Evolutionary conservation across 2,329 filamentous ascomycete species (phyloP).

Genomic region (Aspergillus quadricinctus): DNA sequence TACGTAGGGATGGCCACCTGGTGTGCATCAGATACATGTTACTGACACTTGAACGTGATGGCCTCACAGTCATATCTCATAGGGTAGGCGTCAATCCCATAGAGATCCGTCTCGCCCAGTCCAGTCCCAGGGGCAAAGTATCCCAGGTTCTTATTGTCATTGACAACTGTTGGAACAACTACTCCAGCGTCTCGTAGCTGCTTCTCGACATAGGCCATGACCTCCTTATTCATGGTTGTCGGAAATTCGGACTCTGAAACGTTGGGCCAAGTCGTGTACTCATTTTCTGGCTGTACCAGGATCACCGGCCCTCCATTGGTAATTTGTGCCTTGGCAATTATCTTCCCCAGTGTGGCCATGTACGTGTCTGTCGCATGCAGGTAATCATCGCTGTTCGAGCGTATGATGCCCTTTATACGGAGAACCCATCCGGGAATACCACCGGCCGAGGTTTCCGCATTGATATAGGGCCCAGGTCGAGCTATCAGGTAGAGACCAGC

Average conservation of each 20-base stretch:
- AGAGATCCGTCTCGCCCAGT: conserved; percentile 56
- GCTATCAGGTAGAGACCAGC: conserved; percentile 75
- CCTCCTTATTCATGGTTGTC: conserved; percentile 35
- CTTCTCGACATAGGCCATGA: conserved; percentile 67
- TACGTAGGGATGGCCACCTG: not conserved
- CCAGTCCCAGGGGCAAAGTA: conserved; percentile 62
- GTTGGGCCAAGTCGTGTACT: conserved; percentile 67
- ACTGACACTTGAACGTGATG: not conserved
- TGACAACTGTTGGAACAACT: conserved; percentile 69
- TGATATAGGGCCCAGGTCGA: conserved; percentile 69
- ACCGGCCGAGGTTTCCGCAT: conserved; percentile 71
- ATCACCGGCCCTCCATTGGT: conserved; percentile 79
- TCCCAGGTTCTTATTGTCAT: conserved; percentile 60
- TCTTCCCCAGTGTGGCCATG: conserved; percentile 55
- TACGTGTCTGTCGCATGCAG: conserved; percentile 66
- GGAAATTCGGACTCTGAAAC: conserved; percentile 19
- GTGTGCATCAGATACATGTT: not conserved
- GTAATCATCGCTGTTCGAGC: conserved; percentile 60
- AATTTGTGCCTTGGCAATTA: conserved; percentile 72
- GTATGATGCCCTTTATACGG: conserved; percentile 59
- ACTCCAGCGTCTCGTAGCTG: conserved; percentile 66
- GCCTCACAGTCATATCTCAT: conserved; percentile 36
- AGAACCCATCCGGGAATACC: conserved; percentile 79
- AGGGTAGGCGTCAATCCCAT: conserved; percentile 65
- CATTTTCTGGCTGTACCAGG: conserved; percentile 76